These are phyloP conservation scores for Exophiala xenobiotica DNA, from an alignment of 2,329 filamentous ascomycete genomes.

Conservation along the genomic window DNA sequence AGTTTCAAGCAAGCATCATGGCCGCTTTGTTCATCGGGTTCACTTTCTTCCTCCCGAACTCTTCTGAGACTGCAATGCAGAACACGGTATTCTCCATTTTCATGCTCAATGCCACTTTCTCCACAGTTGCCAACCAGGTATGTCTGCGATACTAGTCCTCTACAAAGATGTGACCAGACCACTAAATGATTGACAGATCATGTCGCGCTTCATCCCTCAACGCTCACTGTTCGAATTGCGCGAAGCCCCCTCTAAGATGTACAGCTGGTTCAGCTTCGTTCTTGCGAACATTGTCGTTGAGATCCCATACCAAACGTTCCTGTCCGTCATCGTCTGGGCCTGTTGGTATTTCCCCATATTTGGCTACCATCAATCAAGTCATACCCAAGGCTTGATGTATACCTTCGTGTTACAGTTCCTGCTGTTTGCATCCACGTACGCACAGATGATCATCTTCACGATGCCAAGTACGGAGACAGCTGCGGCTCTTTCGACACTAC, in stretches of 20 bases:
- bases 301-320: slow-evolving; percentile 65
- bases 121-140: slow-evolving; percentile 54
- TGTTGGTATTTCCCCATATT: slow-evolving; percentile 74
- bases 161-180: too few species aligned
- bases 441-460: slow-evolving; percentile 76
- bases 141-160: slow-evolving; percentile 46
- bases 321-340: slow-evolving; percentile 64
- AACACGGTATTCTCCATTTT: slow-evolving; percentile 71
- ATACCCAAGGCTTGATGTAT: slow-evolving; percentile 34
- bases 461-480: slow-evolving; percentile 66
- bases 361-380: slow-evolving; percentile 56
- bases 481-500: slow-evolving; percentile 71
- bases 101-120: slow-evolving; percentile 61
- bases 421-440: slow-evolving; percentile 70
- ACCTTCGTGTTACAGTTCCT: slow-evolving; percentile 73
- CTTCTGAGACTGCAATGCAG: slow-evolving; percentile 65
- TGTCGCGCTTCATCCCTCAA: slow-evolving; percentile 68
- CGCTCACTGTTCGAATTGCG: slow-evolving; percentile 66
- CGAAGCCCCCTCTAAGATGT: slow-evolving; percentile 70
- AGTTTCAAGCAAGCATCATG: slow-evolving; percentile 56
- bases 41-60: slow-evolving; percentile 67
- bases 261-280: slow-evolving; percentile 71
- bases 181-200: slow-evolving; percentile 46
- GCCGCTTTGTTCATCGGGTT: slow-evolving; percentile 51
- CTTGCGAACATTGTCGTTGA: slow-evolving; percentile 68